Conservation (phyloP, 345 rosid species). For the Balakata baccata region DNA sequence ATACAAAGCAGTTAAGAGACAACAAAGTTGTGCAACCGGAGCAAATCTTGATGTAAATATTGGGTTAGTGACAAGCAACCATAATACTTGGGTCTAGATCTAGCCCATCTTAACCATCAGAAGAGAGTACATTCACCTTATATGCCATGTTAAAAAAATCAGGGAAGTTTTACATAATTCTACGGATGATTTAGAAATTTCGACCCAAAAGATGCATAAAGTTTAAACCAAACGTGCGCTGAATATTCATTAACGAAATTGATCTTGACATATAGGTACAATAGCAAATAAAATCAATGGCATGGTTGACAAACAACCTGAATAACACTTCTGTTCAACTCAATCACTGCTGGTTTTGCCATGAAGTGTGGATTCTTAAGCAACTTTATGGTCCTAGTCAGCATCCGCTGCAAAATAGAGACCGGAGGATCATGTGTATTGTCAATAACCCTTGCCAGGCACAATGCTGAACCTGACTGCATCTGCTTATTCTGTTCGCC, state of each 20-base stretch:
- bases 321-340: conserved; percentile 71
- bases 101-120: background rate
- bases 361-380: conserved; percentile 79
- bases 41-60: background rate
- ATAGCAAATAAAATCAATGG: background rate
- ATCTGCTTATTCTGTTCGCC: conserved; percentile 88
- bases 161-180: background rate
- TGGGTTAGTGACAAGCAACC: background rate
- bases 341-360: conserved; percentile 78
- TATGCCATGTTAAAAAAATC: background rate
- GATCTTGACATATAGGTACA: background rate
- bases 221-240: background rate
- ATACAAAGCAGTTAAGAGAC: background rate
- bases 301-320: conserved; percentile 42
- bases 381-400: conserved; percentile 62
- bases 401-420: conserved; percentile 68
- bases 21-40: too few relatives aligned
- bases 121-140: background rate
- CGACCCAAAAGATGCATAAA: background rate
- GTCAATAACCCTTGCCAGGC: conserved; percentile 78
- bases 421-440: conserved; percentile 56
- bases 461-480: conserved; percentile 81
- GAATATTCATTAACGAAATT: background rate
- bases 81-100: background rate
- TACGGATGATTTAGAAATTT: background rate